Conservation (phyloP, 805 yeast genomes). For the Tetrapisispora iriomotensis region DNA sequence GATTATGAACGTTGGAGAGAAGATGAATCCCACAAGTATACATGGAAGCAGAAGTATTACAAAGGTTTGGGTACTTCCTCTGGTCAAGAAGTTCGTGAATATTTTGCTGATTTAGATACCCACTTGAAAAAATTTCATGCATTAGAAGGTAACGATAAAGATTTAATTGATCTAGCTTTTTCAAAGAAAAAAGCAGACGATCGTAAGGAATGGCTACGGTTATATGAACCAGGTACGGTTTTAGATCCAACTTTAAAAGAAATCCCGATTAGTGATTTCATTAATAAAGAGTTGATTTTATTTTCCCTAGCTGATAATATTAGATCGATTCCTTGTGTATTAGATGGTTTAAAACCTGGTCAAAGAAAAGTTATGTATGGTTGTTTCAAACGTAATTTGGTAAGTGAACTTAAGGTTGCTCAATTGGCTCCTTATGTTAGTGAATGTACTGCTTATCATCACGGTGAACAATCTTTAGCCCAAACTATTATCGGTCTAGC, state of each 20-base stretch:
- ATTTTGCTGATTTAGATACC: constrained; percentile 72
- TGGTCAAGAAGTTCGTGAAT: constrained; percentile 73
- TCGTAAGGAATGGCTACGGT: constrained; percentile 92
- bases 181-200: constrained; percentile 94
- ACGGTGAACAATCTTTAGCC: constrained; percentile 81
- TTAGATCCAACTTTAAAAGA: constrained; percentile 65
- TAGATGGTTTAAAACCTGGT: constrained; percentile 96
- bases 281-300: constrained; percentile 86
- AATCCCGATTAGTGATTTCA: constrained; percentile 88
- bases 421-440: constrained; percentile 84
- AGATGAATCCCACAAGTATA: constrained; percentile 57
- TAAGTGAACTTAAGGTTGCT: constrained; percentile 75
- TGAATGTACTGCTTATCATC: constrained; percentile 88
- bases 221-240: constrained; percentile 85
- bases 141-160: constrained; percentile 67
- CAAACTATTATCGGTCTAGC: constrained; percentile 92
- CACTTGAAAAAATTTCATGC: constrained; percentile 83
- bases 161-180: constrained; percentile 80
- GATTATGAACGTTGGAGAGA: constrained; percentile 93
- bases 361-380: constrained; percentile 90
- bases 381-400: constrained; percentile 69
- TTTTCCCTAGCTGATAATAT: constrained; percentile 96
- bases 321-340: constrained; percentile 85
- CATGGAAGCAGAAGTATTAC: constrained; percentile 92
- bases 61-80: constrained; percentile 97